These are phyloP conservation scores for Calocybe gangraenosa DNA, from an alignment of 768 basidiomycete genomes.

Conservation along the genomic window DNA sequence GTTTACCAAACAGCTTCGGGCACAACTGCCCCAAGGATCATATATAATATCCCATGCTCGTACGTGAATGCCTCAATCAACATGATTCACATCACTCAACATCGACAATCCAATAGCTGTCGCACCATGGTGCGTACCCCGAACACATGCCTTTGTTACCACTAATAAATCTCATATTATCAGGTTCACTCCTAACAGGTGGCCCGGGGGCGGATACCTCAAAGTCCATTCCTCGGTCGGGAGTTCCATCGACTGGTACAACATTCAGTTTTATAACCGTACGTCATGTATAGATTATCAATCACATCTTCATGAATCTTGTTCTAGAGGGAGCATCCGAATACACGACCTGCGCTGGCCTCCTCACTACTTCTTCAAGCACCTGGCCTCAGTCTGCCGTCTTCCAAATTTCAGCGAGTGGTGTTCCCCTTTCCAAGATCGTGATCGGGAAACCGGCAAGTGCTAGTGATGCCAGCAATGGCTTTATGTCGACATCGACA, in stretches of 20 bases:
- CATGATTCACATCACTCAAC: background rate
- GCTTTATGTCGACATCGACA: constrained; percentile 55
- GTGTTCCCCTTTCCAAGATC: constrained; percentile 58
- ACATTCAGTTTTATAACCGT: constrained; percentile 50
- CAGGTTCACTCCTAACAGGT: constrained; percentile 40
- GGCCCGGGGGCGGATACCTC: constrained; percentile 51
- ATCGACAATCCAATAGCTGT: constrained; percentile 30
- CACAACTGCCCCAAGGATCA: constrained; percentile 40
- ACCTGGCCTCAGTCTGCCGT: constrained; percentile 59
- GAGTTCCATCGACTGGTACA: constrained; percentile 62
- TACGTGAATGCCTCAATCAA: constrained; percentile 21
- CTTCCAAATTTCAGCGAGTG: constrained; percentile 55
- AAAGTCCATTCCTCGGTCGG: constrained; percentile 51
- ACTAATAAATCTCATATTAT: background rate
- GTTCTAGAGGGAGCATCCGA: constrained; percentile 53
- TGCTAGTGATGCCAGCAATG: constrained; percentile 48
- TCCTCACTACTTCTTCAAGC: constrained; percentile 55
- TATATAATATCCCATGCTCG: constrained; percentile 57
- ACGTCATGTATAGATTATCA: constrained; percentile 12
- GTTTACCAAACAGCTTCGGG: constrained; percentile 49
- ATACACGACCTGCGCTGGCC: constrained; percentile 58
- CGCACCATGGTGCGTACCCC: constrained; percentile 36
- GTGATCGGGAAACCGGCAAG: constrained; percentile 73
- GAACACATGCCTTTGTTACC: too few relatives aligned
- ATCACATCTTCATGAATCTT: constrained; percentile 5